Conservation (phyloP, 805 yeast species). For the Candida sanyiensis region DNA sequence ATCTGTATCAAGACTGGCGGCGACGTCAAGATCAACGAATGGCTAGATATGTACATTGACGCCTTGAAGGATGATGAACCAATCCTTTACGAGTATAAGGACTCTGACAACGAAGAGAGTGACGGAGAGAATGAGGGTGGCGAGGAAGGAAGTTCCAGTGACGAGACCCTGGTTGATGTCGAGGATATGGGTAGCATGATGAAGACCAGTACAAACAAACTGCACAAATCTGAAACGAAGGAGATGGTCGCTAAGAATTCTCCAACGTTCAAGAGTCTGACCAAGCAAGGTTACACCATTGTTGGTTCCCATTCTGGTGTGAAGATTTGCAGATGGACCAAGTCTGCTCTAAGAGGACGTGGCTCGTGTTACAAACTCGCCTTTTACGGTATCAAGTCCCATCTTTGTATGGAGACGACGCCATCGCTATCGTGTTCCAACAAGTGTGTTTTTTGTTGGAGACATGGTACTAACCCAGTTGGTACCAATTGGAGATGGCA, state of each 20-base stretch:
- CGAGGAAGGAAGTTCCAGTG: conserved; percentile 29
- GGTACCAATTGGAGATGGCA: conserved; percentile 98
- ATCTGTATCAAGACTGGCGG: conserved; percentile 74
- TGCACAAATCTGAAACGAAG: conserved; percentile 35
- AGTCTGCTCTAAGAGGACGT: conserved; percentile 86
- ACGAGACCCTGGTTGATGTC: conserved; percentile 59
- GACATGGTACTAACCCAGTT: conserved; percentile 96
- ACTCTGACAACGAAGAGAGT: conserved; percentile 47
- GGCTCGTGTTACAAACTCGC: conserved; percentile 94
- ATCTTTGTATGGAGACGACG: conserved; percentile 92
- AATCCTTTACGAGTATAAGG: conserved; percentile 51
- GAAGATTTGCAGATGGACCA: conserved; percentile 94
- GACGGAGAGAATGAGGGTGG: conserved; percentile 33
- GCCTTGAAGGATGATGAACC: conserved; percentile 71
- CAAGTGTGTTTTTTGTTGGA: conserved; percentile 95
- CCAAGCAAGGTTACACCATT: conserved; percentile 89
- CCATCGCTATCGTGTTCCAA: conserved; percentile 92
- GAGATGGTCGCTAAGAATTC: conserved; percentile 88
- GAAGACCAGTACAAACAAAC: conserved; percentile 12
- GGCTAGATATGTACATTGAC: conserved; percentile 57
- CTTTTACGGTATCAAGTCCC: conserved; percentile 84
- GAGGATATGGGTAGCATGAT: conserved; percentile 73
- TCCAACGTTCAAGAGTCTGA: conserved; percentile 80
- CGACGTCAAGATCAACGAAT: conserved; percentile 52
- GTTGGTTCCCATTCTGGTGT: conserved; percentile 96